A percentile compares a stretch with the other conserved stretches of the same genome.
These are phyloP conservation scores for Isochrysis galbana DNA, from an alignment of 78 protist genomes.

Conservation along the genomic window DNA sequence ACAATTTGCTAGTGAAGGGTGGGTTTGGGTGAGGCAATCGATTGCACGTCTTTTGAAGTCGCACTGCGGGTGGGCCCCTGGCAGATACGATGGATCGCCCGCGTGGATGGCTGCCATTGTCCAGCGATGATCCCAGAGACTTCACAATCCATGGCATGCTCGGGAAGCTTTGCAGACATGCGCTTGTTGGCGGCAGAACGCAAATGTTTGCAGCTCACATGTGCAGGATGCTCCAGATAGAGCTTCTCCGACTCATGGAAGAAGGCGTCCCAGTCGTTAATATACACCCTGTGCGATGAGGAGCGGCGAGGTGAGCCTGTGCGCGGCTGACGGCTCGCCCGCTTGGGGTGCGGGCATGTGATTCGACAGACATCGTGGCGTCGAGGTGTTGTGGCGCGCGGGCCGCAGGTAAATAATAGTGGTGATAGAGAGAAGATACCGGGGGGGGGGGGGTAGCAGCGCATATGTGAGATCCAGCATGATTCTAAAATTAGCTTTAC, in stretches of 20 bases:
- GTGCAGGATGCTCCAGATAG: neutral
- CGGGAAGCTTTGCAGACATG: neutral
- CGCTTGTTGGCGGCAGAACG: neutral
- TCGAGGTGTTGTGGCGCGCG: too few species aligned
- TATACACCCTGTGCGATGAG: neutral
- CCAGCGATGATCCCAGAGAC: neutral
- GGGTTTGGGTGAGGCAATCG: too few species aligned
- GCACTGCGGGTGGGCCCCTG: neutral
- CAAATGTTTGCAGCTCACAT: neutral
- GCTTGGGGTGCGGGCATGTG: too few species aligned
- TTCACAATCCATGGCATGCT: neutral
- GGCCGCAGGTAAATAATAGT: too few species aligned
- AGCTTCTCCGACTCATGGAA: neutral
- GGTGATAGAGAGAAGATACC: too few species aligned
- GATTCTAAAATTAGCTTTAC: too few species aligned
- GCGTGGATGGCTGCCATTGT: neutral
- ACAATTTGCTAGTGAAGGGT: neutral
- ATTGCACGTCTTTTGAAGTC: too few species aligned
- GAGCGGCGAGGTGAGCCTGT: too few species aligned
- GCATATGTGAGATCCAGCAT: too few species aligned
- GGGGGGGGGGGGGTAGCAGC: too few species aligned
- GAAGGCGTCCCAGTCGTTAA: neutral
- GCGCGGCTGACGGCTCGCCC: too few species aligned
- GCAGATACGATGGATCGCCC: neutral
- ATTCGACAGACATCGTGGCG: too few species aligned